Percentiles rank a stretch among this genome's conserved stretches.
These are phyloP conservation scores for Thalassiosira profunda DNA, from an alignment of 108 stramenopile species.

Conservation along the genomic window DNA sequence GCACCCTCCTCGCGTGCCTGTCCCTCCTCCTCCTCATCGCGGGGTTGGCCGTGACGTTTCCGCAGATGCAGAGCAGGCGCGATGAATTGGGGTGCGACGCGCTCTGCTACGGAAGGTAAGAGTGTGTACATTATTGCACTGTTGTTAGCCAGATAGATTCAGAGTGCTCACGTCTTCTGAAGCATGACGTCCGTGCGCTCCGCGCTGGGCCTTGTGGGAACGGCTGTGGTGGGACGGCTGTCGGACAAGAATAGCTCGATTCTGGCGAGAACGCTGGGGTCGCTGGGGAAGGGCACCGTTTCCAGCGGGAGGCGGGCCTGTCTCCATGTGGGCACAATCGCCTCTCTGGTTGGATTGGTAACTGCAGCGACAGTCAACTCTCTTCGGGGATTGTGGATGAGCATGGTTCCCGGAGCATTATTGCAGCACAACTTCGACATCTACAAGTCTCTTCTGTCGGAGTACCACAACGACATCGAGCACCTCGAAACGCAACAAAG, in stretches of 20 bases:
- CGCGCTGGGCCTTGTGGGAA: conserved; percentile 66
- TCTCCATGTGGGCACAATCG: conserved; percentile 67
- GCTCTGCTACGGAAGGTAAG: conserved; percentile 77
- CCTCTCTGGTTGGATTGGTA: conserved; percentile 48
- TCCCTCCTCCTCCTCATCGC: conserved; percentile 28
- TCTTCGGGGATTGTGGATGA: conserved; percentile 63
- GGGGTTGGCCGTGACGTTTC: conserved; percentile 61
- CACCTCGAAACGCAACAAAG: conserved; percentile 7
- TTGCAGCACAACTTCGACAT: conserved; percentile 85
- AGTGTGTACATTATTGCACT: no score
- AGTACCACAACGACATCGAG: conserved; percentile 67
- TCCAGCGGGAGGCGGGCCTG: conserved; percentile 59
- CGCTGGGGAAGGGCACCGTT: conserved; percentile 13
- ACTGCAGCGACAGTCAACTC: conserved; percentile 40
- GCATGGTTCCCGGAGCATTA: conserved; percentile 76
- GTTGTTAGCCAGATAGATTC: no score
- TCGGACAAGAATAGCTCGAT: conserved; percentile 59
- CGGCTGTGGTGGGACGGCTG: conserved; percentile 67
- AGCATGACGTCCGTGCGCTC: conserved; percentile 80
- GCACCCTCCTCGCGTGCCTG: conserved; percentile 14
- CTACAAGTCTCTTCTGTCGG: conserved; percentile 74
- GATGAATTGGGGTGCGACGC: conserved; percentile 78
- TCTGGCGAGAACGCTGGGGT: conserved; percentile 22
- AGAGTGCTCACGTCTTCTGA: no score
- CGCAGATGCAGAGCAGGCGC: conserved; percentile 65